These are phyloP conservation scores for Tricholoma sp. DNA, from an alignment of 768 basidiomycete species.

Conservation along the genomic window DNA sequence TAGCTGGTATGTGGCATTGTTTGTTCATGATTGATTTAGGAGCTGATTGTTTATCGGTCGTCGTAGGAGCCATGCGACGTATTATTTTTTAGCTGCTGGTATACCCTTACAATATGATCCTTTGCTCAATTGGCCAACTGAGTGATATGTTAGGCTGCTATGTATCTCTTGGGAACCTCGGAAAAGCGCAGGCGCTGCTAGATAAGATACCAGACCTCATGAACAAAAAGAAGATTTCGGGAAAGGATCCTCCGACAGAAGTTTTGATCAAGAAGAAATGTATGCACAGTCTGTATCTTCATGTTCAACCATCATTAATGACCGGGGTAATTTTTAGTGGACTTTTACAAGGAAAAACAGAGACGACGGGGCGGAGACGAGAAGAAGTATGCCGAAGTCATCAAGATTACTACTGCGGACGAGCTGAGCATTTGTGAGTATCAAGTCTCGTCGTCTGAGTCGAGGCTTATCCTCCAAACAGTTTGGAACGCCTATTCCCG, in stretches of 20 bases:
- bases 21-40: background rate
- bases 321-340: constrained; percentile 37
- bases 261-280: constrained; percentile 74
- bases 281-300: constrained; percentile 24
- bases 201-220: constrained; percentile 59
- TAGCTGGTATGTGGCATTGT: constrained; percentile 41
- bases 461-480: constrained; percentile 18
- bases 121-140: background rate
- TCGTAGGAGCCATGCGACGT: constrained; percentile 71
- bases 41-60: background rate
- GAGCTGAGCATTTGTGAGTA: constrained; percentile 69
- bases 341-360: constrained; percentile 72
- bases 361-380: constrained; percentile 47
- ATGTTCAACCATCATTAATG: background rate
- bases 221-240: constrained; percentile 55
- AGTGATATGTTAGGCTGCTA: constrained; percentile 46
- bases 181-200: constrained; percentile 55
- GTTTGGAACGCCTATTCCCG: constrained; percentile 81
- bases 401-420: constrained; percentile 68
- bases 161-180: constrained; percentile 48
- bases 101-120: constrained; percentile 6
- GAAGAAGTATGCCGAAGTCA: constrained; percentile 43
- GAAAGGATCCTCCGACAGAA: constrained; percentile 72
- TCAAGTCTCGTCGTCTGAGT: background rate
- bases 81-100: constrained; percentile 74